Base-by-base conservation (phyloP, 805 yeast species). In the Ogataea methylovora region DNA sequence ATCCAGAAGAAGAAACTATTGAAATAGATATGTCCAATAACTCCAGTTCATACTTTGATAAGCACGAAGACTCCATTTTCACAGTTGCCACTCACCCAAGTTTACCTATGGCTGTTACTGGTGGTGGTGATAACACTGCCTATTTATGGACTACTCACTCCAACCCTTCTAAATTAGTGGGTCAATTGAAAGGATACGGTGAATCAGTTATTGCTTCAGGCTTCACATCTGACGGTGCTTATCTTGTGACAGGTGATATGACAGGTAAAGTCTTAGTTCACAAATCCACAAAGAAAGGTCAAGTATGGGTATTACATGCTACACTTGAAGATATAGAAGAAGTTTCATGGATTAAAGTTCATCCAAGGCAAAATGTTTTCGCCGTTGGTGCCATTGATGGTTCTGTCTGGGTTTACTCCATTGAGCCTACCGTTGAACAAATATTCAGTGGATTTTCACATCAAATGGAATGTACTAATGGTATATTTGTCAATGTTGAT, bases 341-440 rank as follows among this genome's bases (percentile, higher is more conserved):
- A 62, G 74, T 92, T 8, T 76, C 79, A 29, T 87, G 95, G 94
- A 67, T 90, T 34, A 58, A 69, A 21, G 69, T 76, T 33, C 98
- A 92, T 60, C 95, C 96, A 19, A 64, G 65, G 15, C 80, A 79
- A 51, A 57, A 59, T 20, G 71, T 84, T 30, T 85, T 90, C 64
- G 97, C 97, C 11, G 85, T 84, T 52, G 97, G 97, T 41, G 90
- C 86, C 16, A 65, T 69, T 7, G 96, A 88, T 57, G 98, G 98
- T 3, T 81, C 95, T 0, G 94, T 88, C 4, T 90, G 96, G 95
- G 85, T 81, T 19, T 92, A 87, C 54, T 84, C 80, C 50, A 69
- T 88, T 27, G 78, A 73, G 38, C 66, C 81, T 33, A 58, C 72
- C 9, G 58, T 83, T 34, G 85, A 76, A 38, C 83, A 79, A 52